Percentiles rank a stretch among this genome's conserved stretches.
These are phyloP conservation scores for Rosa hybrid DNA, from an alignment of 331 rosid genomes.

Conservation along the genomic window DNA sequence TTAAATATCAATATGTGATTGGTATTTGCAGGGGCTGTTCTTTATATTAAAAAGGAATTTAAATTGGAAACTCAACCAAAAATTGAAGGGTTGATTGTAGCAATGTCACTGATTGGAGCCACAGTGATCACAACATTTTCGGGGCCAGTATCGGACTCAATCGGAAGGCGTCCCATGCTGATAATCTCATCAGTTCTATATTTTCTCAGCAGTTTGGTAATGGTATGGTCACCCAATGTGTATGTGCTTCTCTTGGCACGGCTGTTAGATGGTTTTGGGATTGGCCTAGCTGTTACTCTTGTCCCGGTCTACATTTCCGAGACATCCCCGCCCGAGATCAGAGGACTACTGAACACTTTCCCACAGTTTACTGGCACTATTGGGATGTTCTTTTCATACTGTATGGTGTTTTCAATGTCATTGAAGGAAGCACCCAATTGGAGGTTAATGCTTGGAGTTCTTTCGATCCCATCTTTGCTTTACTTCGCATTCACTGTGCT, in stretches of 20 bases:
- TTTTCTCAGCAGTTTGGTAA: slow-evolving; percentile 27
- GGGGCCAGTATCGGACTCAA: slow-evolving; percentile 26
- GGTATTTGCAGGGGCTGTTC: slow-evolving; percentile 26
- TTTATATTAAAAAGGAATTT: slow-evolving; percentile 32
- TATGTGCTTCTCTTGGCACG: slow-evolving; percentile 23
- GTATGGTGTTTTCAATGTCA: slow-evolving; percentile 35
- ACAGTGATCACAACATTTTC: slow-evolving; percentile 32
- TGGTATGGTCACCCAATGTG: slow-evolving; percentile 37
- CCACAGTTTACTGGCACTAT: slow-evolving; percentile 29
- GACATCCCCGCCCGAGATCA: slow-evolving; percentile 30
- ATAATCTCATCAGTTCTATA: slow-evolving; percentile 29
- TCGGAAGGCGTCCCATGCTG: slow-evolving; percentile 33
- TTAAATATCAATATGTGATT: neutral
- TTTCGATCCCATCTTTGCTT: slow-evolving; percentile 28
- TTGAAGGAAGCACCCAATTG: slow-evolving; percentile 27
- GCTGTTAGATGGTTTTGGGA: slow-evolving; percentile 33
- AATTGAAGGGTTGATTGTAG: slow-evolving; percentile 31
- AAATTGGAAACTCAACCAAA: slow-evolving; percentile 23
- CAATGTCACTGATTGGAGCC: slow-evolving; percentile 36
- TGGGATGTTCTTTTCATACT: slow-evolving; percentile 35
- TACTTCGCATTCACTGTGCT: slow-evolving; percentile 25
- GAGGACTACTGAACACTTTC: slow-evolving; percentile 30
- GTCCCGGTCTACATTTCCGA: slow-evolving; percentile 33
- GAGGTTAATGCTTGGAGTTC: slow-evolving; percentile 34
- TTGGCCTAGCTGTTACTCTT: slow-evolving; percentile 36